A percentile compares a stretch with the other conserved stretches of the same genome.
These are phyloP conservation scores for Fusarium sp. DNA, from an alignment of 2,329 filamentous ascomycete species.

Conservation along the genomic window DNA sequence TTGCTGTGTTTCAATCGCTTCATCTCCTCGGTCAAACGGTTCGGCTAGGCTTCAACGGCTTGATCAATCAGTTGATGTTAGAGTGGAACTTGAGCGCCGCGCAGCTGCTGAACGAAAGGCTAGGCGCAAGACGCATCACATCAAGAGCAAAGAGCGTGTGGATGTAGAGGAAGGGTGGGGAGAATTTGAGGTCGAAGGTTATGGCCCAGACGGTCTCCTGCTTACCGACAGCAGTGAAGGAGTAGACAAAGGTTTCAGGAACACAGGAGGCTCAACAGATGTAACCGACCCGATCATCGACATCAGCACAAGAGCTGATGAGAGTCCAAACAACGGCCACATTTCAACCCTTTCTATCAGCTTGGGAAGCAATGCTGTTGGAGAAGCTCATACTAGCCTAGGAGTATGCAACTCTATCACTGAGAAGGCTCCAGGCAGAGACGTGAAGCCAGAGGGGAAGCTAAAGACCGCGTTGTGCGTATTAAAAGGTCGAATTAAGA, in stretches of 20 bases:
- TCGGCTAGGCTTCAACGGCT: neutral
- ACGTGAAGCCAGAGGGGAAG: neutral
- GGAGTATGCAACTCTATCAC: neutral
- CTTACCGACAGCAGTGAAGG: neutral
- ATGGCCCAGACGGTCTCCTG: neutral
- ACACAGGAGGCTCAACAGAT: neutral
- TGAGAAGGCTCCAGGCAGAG: neutral
- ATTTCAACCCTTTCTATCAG: neutral
- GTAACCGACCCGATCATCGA: neutral
- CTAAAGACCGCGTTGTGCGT: neutral
- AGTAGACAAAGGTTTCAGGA: neutral
- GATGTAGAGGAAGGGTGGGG: neutral
- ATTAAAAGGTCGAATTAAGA: no score
- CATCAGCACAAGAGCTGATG: neutral
- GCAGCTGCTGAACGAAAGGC: neutral
- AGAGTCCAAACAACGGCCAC: neutral
- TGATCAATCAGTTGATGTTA: neutral
- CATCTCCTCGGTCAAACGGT: neutral
- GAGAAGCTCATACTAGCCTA: neutral
- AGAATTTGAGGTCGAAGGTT: neutral
- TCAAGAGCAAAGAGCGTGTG: neutral
- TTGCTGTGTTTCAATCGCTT: neutral
- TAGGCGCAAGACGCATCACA: neutral
- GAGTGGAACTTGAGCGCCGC: neutral
- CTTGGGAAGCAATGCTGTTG: neutral